A percentile compares a stretch with the other conserved stretches of the same genome.
Conservation (phyloP, 2,329 filamentous ascomycete genomes). For the Hymenoscyphus occultus region DNA sequence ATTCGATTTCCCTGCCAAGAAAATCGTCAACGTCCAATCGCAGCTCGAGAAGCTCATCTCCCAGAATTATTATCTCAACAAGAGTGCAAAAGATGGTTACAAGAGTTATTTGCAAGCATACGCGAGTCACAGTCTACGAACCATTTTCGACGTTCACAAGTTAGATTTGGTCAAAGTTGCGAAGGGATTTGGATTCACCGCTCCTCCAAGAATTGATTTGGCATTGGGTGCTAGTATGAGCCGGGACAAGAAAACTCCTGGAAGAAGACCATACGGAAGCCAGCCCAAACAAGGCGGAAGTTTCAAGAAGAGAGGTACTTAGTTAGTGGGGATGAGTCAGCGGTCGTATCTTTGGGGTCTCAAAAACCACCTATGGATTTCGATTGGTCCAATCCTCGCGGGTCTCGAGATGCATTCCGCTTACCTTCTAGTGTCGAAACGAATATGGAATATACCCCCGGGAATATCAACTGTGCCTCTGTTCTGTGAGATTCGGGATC, state of each 20-base stretch:
- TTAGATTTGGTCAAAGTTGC: constrained; percentile 80
- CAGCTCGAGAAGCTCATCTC: constrained; percentile 92
- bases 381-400: not conserved
- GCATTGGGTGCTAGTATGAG: constrained; percentile 73
- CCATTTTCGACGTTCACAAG: constrained; percentile 82
- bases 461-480: not conserved
- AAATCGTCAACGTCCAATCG: constrained; percentile 85
- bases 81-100: constrained; percentile 75
- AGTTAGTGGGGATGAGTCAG: not conserved
- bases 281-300: constrained; percentile 61
- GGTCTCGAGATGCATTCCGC: not conserved
- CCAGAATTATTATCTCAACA: constrained; percentile 96
- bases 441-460: not conserved
- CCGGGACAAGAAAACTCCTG: constrained; percentile 66
- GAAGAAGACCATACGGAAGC: constrained; percentile 71
- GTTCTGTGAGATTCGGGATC: not conserved
- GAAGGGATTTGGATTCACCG: constrained; percentile 77
- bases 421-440: not conserved
- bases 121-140: constrained; percentile 76
- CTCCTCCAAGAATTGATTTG: constrained; percentile 76
- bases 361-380: not conserved
- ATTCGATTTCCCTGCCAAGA: constrained; percentile 90
- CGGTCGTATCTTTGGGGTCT: not conserved
- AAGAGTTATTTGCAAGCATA: constrained; percentile 93
- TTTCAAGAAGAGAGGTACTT: constrained; percentile 36